A percentile compares a stretch with the other conserved stretches of the same genome.
These are phyloP conservation scores for Neofusicoccum sp. DNA, from an alignment of 2,329 filamentous ascomycete genomes.

Conservation along the genomic window DNA sequence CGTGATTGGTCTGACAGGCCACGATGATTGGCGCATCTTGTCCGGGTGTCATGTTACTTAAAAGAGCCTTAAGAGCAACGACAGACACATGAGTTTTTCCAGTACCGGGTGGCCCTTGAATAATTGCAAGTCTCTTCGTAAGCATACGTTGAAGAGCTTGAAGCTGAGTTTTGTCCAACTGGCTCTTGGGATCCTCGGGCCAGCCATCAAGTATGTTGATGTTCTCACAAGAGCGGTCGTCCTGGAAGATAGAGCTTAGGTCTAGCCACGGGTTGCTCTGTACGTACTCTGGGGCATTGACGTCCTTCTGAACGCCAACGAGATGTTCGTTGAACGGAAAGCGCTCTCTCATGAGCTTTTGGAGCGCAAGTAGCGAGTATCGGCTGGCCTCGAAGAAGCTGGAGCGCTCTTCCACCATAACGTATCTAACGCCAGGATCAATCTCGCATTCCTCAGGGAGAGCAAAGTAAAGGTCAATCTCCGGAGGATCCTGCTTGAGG, in stretches of 20 bases:
- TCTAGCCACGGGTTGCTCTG: constrained; percentile 49
- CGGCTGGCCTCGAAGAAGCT: constrained; percentile 77
- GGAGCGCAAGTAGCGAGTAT: constrained; percentile 70
- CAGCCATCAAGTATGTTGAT: constrained; percentile 57
- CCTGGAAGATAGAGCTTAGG: constrained; percentile 45
- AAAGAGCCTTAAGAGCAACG: constrained; percentile 63
- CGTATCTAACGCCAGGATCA: constrained; percentile 65
- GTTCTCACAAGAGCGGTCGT: constrained; percentile 37
- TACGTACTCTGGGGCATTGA: constrained; percentile 55
- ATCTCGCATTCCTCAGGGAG: constrained; percentile 59
- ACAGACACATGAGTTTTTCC: constrained; percentile 83
- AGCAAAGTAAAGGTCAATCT: constrained; percentile 74
- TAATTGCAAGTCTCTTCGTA: constrained; percentile 67
- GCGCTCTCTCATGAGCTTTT: constrained; percentile 60
- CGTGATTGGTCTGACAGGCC: constrained; percentile 87
- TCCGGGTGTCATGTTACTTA: constrained; percentile 53
- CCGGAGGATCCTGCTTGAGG: constrained; percentile 64
- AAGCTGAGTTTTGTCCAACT: constrained; percentile 70
- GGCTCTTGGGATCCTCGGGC: constrained; percentile 46
- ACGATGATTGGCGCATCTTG: constrained; percentile 69
- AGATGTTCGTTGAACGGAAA: constrained; percentile 65
- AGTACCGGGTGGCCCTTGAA: constrained; percentile 80
- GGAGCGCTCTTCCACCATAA: constrained; percentile 74
- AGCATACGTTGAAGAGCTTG: constrained; percentile 67
- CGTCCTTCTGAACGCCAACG: constrained; percentile 46